Percentiles rank a stretch among this genome's conserved stretches.
phyloP scores from a whole-genome alignment of 495 filamentous ascomycete species.

The Acidiella bohemica region DNA sequence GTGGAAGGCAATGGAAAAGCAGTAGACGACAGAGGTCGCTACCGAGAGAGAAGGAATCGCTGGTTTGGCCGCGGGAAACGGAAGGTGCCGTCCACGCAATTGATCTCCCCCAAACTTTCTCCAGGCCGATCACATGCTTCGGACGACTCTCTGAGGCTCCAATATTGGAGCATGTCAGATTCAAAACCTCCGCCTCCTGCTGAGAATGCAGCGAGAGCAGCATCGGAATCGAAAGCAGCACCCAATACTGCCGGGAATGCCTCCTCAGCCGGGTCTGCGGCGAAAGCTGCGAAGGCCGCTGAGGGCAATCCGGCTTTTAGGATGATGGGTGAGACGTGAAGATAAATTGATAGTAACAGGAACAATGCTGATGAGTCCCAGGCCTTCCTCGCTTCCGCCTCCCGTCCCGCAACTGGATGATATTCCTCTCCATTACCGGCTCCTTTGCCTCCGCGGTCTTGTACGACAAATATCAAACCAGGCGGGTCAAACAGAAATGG shows the following conservation, averaged over 20 bases:
- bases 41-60: too few relatives aligned
- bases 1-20: too few relatives aligned
- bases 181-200: not conserved
- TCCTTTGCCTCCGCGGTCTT: slow-evolving; percentile 63
- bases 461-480: slow-evolving; percentile 86
- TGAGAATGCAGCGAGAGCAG: not conserved
- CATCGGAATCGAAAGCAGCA: not conserved
- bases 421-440: slow-evolving; percentile 70
- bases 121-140: too few relatives aligned
- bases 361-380: slow-evolving; percentile 17
- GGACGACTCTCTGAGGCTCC: too few relatives aligned
- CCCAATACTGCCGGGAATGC: not conserved
- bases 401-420: slow-evolving; percentile 94
- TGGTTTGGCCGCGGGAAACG: too few relatives aligned
- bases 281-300: slow-evolving; percentile 6
- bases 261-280: not conserved
- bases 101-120: too few relatives aligned
- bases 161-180: slow-evolving; percentile 3
- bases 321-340: slow-evolving; percentile 16
- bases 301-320: slow-evolving; percentile 20
- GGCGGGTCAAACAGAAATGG: slow-evolving; percentile 73
- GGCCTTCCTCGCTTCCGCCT: slow-evolving; percentile 71
- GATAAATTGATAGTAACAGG: not conserved
- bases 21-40: too few relatives aligned
- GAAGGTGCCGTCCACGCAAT: too few relatives aligned